Evolutionary conservation across 345 rosid species (phyloP).

Genomic region (Syzygium aromaticum): DNA sequence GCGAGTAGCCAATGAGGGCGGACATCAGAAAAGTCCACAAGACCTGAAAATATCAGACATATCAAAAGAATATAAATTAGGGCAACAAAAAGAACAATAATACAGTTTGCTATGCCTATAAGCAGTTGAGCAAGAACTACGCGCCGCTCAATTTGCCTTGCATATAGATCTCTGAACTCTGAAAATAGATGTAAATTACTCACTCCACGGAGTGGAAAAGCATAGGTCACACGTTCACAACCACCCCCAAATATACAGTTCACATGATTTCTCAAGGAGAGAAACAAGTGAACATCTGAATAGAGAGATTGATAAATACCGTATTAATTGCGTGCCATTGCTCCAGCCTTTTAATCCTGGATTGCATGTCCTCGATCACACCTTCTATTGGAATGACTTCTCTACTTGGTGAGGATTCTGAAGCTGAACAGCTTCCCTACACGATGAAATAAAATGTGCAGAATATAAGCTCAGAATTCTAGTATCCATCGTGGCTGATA

Average conservation of each 20-base stretch:
- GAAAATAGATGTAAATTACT: background rate
- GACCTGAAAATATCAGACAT: slow-evolving; percentile 35
- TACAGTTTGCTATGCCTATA: background rate
- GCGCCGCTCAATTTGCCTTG: background rate
- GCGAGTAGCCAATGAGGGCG: slow-evolving; percentile 89
- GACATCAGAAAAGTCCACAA: slow-evolving; percentile 97
- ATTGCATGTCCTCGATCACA: slow-evolving; percentile 84
- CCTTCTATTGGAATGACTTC: slow-evolving; percentile 61
- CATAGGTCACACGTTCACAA: background rate
- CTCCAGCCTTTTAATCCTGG: slow-evolving; percentile 79
- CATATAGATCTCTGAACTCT: background rate
- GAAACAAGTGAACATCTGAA: background rate
- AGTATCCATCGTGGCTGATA: background rate
- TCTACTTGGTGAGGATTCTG: slow-evolving; percentile 75
- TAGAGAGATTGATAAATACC: slow-evolving; percentile 21
- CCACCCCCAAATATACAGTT: background rate
- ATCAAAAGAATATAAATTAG: background rate
- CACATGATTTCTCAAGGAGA: background rate
- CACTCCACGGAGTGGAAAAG: background rate
- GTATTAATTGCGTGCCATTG: slow-evolving; percentile 91
- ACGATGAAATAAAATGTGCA: background rate
- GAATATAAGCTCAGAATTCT: background rate
- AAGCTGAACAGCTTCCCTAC: slow-evolving; percentile 63
- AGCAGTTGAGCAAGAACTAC: background rate
- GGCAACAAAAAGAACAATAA: background rate